Evolutionary conservation across 2,329 filamentous ascomycete species (phyloP).

Genomic region (Waltergamsia citrina): DNA sequence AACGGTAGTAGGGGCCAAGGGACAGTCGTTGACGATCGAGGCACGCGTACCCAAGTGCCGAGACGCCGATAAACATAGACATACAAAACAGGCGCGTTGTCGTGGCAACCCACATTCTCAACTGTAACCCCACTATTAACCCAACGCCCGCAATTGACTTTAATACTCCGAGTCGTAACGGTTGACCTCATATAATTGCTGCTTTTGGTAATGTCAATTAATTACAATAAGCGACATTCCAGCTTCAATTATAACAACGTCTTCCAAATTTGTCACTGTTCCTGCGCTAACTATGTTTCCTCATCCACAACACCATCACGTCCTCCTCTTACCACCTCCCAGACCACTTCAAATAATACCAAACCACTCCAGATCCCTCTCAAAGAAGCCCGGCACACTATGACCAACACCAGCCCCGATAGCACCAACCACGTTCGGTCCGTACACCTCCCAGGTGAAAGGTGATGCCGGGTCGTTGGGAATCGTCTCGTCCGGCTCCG

Average conservation of each 20-base stretch:
- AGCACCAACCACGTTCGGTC: constrained; percentile 20
- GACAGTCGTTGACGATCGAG: too few relatives aligned
- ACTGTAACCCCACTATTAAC: background rate
- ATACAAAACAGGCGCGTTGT: background rate
- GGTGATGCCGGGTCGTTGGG: constrained; percentile 16
- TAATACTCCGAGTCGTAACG: too few relatives aligned
- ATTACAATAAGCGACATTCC: too few relatives aligned
- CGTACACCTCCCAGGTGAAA: constrained; percentile 21
- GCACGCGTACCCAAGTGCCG: background rate
- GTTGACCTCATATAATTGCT: too few relatives aligned
- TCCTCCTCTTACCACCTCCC: background rate
- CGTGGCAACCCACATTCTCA: background rate
- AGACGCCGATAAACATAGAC: background rate
- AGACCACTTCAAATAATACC: constrained; percentile 7
- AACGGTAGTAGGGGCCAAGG: too few relatives aligned
- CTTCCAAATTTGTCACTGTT: too few relatives aligned
- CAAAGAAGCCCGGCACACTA: constrained; percentile 19
- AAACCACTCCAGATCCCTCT: constrained; percentile 14
- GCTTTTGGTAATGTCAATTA: too few relatives aligned
- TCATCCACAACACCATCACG: background rate
- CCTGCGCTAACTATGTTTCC: too few relatives aligned
- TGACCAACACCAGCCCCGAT: constrained; percentile 20
- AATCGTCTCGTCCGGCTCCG: constrained; percentile 14
- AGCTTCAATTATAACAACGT: too few relatives aligned
- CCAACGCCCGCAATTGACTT: too few relatives aligned